These are phyloP conservation scores for Leishmania mexicana DNA, from an alignment of 208 protist genomes.

Conservation along the genomic window DNA sequence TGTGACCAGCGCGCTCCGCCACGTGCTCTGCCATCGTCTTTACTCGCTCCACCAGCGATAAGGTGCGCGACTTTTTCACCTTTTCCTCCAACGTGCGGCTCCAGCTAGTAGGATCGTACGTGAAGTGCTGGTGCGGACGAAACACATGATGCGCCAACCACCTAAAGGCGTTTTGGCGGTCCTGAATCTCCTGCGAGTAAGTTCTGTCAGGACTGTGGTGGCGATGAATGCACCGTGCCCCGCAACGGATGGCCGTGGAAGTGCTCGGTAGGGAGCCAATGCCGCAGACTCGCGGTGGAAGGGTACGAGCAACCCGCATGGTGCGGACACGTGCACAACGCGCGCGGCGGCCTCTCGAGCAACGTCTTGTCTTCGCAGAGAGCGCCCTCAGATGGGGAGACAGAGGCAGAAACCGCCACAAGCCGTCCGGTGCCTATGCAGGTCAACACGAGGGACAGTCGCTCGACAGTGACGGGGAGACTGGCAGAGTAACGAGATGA, in stretches of 20 bases:
- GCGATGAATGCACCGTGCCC: constrained; percentile 13
- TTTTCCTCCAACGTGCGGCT: constrained; percentile 60
- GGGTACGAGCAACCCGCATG: neutral
- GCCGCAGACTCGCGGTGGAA: neutral
- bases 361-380: no score
- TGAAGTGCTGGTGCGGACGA: constrained; percentile 84
- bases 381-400: no score
- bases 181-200: constrained; percentile 66
- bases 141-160: constrained; percentile 69
- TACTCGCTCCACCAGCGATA: constrained; percentile 57
- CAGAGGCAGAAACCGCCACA: neutral
- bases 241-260: neutral
- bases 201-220: constrained; percentile 65
- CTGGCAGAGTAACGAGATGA: neutral
- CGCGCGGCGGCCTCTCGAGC: neutral
- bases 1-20: constrained; percentile 25
- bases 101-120: constrained; percentile 81
- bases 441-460: no score
- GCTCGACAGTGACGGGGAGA: neutral
- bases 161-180: constrained; percentile 74
- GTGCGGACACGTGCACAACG: neutral
- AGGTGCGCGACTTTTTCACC: constrained; percentile 35
- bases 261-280: neutral
- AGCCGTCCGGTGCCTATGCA: neutral
- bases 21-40: constrained; percentile 39